phyloP scores from a whole-genome alignment of 257 asterid genomes.

The Gentiana straminea region DNA sequence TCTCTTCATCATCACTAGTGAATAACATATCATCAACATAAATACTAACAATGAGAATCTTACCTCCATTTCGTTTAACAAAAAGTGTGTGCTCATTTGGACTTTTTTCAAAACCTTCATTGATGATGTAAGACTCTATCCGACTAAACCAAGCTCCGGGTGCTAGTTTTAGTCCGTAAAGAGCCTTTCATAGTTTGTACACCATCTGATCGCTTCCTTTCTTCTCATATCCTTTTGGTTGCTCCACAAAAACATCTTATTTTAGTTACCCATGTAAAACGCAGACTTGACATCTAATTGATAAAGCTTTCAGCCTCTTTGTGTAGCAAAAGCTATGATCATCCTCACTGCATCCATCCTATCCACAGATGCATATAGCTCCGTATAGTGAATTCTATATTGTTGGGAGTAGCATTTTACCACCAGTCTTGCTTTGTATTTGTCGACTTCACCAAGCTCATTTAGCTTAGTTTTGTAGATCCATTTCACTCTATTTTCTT shows the following conservation, averaged over 20 bases:
- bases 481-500: conserved; percentile 3
- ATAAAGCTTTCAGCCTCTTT: background rate
- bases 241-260: background rate
- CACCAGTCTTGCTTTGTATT: no score
- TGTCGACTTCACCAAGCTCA: no score
- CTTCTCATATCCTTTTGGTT: background rate
- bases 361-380: no score
- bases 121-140: conserved; percentile 7
- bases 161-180: conserved; percentile 6
- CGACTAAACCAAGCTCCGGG: conserved; percentile 10
- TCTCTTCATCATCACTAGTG: background rate
- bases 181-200: background rate
- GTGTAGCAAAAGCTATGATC: background rate
- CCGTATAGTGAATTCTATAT: no score
- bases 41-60: conserved; percentile 7
- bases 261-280: background rate
- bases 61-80: background rate
- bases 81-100: conserved; percentile 8
- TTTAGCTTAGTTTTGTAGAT: no score
- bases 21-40: background rate
- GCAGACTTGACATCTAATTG: conserved; percentile 1
- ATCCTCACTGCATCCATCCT: background rate
- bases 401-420: no score
- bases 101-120: conserved; percentile 8
- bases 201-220: background rate